A percentile compares a stretch with the other conserved stretches of the same genome.
Conservation (phyloP, 106 monocot genomes). For the Platanthera guangdongensis region DNA sequence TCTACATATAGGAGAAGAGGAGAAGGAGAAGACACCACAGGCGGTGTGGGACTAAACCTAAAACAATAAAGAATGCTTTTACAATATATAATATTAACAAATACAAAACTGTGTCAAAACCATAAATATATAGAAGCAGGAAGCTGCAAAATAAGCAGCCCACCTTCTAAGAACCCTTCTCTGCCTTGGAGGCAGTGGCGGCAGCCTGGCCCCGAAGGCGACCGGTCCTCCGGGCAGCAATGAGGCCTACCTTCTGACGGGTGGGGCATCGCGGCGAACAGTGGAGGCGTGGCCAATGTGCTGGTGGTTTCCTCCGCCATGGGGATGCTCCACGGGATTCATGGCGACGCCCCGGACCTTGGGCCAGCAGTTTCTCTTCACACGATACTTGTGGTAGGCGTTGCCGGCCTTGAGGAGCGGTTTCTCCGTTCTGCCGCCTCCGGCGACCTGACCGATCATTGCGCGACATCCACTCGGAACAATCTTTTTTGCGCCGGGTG, state of each 20-base stretch:
- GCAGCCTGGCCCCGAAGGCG: no score
- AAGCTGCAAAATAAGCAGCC: no score
- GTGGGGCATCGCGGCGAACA: constrained; percentile 45
- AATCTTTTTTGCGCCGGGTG: no score
- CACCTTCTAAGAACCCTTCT: no score
- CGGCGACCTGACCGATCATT: constrained; percentile 23
- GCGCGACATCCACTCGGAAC: constrained; percentile 14
- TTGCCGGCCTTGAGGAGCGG: constrained; percentile 27
- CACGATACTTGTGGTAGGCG: constrained; percentile 45
- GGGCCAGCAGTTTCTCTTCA: constrained; percentile 66
- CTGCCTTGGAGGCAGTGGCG: no score
- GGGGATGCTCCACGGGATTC: constrained; percentile 43
- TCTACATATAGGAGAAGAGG: no score
- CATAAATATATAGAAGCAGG: no score
- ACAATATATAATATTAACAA: no score
- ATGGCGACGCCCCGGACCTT: constrained; percentile 68
- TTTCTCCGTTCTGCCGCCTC: constrained; percentile 30
- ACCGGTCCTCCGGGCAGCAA: constrained; percentile 42
- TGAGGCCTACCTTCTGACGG: constrained; percentile 47
- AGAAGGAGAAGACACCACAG: no score
- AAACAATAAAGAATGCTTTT: no score
- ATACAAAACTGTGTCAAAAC: no score
- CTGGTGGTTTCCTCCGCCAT: constrained; percentile 60
- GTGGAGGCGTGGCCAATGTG: constrained; percentile 51
- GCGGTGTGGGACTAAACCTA: no score